These are phyloP conservation scores for Tetracladium marchalianum DNA, from an alignment of 495 filamentous ascomycete species.

Conservation along the genomic window DNA sequence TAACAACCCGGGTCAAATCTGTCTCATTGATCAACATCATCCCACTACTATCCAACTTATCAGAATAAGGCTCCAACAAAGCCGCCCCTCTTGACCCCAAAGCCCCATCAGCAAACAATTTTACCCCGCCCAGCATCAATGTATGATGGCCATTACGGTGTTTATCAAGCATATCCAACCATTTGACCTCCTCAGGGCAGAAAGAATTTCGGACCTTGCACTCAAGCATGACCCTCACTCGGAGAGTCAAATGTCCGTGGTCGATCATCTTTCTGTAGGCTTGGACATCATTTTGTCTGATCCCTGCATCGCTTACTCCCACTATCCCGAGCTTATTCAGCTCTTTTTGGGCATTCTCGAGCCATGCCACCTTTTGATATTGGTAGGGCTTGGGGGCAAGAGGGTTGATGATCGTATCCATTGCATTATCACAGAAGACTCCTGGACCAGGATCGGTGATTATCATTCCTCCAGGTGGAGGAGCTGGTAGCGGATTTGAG, in stretches of 20 bases:
- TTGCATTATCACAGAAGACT: constrained; percentile 64
- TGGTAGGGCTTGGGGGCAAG: constrained; percentile 42
- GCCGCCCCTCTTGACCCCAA: constrained; percentile 56
- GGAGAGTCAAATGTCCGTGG: constrained; percentile 39
- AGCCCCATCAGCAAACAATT: constrained; percentile 42
- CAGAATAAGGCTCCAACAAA: constrained; percentile 50
- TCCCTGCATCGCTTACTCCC: constrained; percentile 54
- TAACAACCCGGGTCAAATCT: constrained; percentile 32
- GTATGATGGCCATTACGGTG: constrained; percentile 4
- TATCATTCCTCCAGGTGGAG: constrained; percentile 49
- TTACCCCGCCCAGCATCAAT: constrained; percentile 8
- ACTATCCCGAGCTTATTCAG: constrained; percentile 51
- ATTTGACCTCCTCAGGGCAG: constrained; percentile 34
- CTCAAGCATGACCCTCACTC: constrained; percentile 56
- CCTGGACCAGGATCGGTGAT: constrained; percentile 44
- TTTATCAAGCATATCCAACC: constrained; percentile 7
- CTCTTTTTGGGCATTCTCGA: constrained; percentile 44
- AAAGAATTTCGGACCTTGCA: constrained; percentile 49
- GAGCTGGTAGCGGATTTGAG: constrained; percentile 33
- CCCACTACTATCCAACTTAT: constrained; percentile 42
- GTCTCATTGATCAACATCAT: constrained; percentile 50
- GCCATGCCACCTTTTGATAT: constrained; percentile 34
- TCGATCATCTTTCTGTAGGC: constrained; percentile 37
- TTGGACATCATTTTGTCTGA: constrained; percentile 36
- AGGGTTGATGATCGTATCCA: constrained; percentile 41